A percentile compares a stretch with the other conserved stretches of the same genome.
Evolutionary conservation across 2,329 filamentous ascomycete genomes (phyloP).

Genomic region (Botryotinia calthae): DNA sequence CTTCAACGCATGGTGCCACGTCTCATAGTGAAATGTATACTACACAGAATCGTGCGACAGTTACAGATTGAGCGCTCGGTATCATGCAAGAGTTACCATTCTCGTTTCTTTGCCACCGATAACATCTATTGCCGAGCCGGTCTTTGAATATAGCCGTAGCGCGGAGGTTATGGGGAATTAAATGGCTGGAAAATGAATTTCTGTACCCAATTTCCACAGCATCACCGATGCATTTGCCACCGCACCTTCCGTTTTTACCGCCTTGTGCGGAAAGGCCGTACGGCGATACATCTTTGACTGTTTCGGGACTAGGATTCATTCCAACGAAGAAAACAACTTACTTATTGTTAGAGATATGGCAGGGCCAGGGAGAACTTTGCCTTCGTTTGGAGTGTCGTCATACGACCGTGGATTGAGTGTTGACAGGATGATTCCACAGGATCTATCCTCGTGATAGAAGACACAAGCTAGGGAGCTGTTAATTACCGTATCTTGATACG

Average conservation of each 20-base stretch:
- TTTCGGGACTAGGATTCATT: background rate
- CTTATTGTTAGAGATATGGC: background rate
- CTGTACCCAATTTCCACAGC: background rate
- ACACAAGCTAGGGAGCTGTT: background rate
- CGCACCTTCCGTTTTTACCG: background rate
- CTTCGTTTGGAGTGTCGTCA: background rate
- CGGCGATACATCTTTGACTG: background rate
- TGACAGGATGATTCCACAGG: background rate
- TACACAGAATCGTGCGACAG: background rate
- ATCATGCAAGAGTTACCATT: background rate
- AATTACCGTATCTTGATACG: background rate
- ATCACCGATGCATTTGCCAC: constrained; percentile 5
- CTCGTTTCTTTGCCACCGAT: background rate
- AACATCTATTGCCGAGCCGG: background rate
- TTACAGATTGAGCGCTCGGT: background rate
- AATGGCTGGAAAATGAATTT: background rate
- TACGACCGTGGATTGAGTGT: background rate
- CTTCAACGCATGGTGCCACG: background rate
- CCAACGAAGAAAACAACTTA: background rate
- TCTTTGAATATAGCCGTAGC: background rate
- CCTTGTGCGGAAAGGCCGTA: background rate
- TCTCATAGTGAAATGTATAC: background rate
- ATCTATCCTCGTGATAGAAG: background rate
- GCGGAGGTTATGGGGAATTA: background rate
- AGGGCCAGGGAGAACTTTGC: background rate